Conservation (phyloP, 2,329 filamentous ascomycete species). For the Phialophora verrucosa region DNA sequence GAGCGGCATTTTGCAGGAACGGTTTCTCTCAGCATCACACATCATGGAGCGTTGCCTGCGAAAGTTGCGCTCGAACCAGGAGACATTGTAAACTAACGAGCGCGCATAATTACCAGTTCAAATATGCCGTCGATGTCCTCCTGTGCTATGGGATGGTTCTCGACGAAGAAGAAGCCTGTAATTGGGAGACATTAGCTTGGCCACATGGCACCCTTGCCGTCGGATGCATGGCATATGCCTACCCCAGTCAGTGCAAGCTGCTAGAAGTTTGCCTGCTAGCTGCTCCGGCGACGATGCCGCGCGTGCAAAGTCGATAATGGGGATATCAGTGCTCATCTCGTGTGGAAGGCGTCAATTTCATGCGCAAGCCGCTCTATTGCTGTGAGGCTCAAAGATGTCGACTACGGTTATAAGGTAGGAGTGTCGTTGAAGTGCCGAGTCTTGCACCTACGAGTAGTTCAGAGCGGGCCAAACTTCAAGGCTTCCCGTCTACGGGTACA, state of each 20-base stretch:
- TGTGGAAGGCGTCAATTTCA: not conserved
- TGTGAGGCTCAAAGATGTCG: not conserved
- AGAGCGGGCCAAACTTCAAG: not conserved
- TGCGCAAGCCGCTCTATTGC: not conserved
- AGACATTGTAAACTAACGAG: not conserved
- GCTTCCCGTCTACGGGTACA: not conserved
- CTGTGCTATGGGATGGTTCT: conserved; percentile 63
- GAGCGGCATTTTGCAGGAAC: not conserved
- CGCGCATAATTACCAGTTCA: conserved; percentile 52
- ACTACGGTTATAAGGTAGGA: not conserved
- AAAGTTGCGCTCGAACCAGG: not conserved
- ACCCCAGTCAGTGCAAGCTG: conserved; percentile 29
- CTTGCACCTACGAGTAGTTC: too few relatives aligned
- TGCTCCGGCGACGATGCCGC: conserved; percentile 20
- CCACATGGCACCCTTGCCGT: conserved; percentile 18
- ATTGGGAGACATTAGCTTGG: conserved; percentile 11
- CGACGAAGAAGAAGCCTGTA: conserved; percentile 65
- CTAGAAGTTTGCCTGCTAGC: conserved; percentile 21
- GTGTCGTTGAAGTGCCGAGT: not conserved
- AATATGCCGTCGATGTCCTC: conserved; percentile 65
- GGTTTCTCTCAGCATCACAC: too few relatives aligned
- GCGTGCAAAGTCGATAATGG: conserved; percentile 25
- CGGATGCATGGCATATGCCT: conserved; percentile 3
- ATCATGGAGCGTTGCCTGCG: not conserved
- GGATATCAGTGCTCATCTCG: conserved; percentile 19